Conservation (phyloP, 441 rosid genomes). For the Jatropha multifida region DNA sequence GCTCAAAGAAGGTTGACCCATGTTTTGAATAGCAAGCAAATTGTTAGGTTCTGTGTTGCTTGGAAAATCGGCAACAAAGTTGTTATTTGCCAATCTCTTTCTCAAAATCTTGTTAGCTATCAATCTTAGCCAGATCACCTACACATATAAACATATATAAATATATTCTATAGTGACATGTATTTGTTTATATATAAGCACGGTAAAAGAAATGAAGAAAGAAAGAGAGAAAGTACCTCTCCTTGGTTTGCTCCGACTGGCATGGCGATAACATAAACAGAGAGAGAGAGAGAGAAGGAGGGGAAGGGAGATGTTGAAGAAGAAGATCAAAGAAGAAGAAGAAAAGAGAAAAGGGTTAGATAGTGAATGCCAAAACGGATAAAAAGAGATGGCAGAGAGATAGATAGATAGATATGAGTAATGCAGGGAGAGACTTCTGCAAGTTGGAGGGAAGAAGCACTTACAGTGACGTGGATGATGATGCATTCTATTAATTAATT, state of each 20-base stretch:
- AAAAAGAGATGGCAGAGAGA: conserved; percentile 24
- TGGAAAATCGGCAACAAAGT: conserved; percentile 76
- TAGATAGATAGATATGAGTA: conserved; percentile 30
- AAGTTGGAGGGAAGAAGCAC: conserved; percentile 46
- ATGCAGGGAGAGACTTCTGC: conserved; percentile 42
- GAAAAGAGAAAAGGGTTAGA: conserved; percentile 5
- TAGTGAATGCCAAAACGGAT: conserved; percentile 24
- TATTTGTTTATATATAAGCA: no score
- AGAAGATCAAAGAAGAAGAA: background rate
- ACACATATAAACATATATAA: background rate
- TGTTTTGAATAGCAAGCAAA: conserved; percentile 28
- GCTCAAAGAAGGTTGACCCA: conserved; percentile 32
- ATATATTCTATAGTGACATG: no score
- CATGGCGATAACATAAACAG: conserved; percentile 30
- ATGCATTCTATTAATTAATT: conserved; percentile 5
- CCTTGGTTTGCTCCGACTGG: conserved; percentile 31
- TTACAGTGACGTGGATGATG: conserved; percentile 47
- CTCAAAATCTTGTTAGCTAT: conserved; percentile 70
- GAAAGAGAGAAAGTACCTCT: conserved; percentile 33
- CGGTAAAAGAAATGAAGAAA: background rate
- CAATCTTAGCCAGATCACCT: conserved; percentile 90
- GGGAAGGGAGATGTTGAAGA: no score
- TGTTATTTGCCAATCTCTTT: conserved; percentile 64
- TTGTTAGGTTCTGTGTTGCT: conserved; percentile 22
- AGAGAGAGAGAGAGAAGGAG: background rate